phyloP scores from a whole-genome alignment of 129 eudicot species.

The Sambucus nigra region DNA sequence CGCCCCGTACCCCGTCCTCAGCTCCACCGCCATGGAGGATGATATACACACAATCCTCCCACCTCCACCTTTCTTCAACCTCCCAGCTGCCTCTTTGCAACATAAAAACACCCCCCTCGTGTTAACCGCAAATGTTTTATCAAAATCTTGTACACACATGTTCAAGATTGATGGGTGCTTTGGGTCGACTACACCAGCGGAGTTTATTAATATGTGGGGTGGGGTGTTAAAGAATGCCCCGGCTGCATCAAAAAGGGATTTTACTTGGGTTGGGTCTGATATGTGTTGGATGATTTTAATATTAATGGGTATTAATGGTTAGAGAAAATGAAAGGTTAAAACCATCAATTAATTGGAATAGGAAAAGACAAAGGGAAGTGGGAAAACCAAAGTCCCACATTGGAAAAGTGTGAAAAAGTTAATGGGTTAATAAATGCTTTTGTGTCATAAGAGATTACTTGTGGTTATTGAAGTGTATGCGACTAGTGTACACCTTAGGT shows the following conservation, averaged over 20 bases:
- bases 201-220: conserved; percentile 28
- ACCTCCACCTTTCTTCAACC: conserved; percentile 44
- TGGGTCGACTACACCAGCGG: conserved; percentile 41
- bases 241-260: conserved; percentile 41
- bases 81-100: conserved; percentile 39
- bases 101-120: conserved; percentile 36
- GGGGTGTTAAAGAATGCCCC: conserved; percentile 28
- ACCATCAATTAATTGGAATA: too few relatives aligned
- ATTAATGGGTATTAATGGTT: too few relatives aligned
- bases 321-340: too few relatives aligned
- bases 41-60: conserved; percentile 53
- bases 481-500: too few relatives aligned
- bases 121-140: conserved; percentile 33
- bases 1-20: conserved; percentile 45
- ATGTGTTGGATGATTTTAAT: too few relatives aligned
- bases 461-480: too few relatives aligned
- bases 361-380: too few relatives aligned
- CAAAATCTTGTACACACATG: conserved; percentile 22
- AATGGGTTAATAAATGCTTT: too few relatives aligned
- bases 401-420: too few relatives aligned
- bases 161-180: conserved; percentile 14
- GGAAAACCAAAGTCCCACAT: too few relatives aligned
- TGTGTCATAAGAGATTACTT: too few relatives aligned
- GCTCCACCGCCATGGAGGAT: conserved; percentile 33
- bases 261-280: conserved; percentile 41